phyloP scores from a whole-genome alignment of 768 basidiomycete species.

The Termitomyces sp. region DNA sequence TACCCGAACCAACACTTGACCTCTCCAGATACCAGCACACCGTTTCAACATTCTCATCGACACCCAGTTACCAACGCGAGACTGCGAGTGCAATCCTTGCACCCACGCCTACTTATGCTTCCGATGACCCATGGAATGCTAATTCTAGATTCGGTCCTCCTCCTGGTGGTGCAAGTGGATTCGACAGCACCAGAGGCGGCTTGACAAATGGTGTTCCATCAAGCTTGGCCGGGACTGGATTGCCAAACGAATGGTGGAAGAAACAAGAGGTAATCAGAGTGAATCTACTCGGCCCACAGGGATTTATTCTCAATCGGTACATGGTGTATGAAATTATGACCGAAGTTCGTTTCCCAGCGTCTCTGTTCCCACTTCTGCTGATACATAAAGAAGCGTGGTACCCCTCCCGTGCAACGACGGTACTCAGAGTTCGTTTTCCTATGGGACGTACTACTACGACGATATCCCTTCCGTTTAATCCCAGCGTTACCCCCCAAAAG shows the following conservation, averaged over 20 bases:
- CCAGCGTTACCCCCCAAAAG: slow-evolving; percentile 88
- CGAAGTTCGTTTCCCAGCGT: slow-evolving; percentile 48
- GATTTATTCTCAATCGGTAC: slow-evolving; percentile 86
- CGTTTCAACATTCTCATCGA: slow-evolving; percentile 42
- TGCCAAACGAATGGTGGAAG: slow-evolving; percentile 86
- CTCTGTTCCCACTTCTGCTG: slow-evolving; percentile 2
- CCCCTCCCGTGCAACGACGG: slow-evolving; percentile 66
- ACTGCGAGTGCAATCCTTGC: slow-evolving; percentile 25
- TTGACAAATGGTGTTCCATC: slow-evolving; percentile 47
- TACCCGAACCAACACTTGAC: slow-evolving; percentile 71
- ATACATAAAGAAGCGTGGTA: slow-evolving; percentile 40
- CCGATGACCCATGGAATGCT: slow-evolving; percentile 67
- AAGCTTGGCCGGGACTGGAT: slow-evolving; percentile 61
- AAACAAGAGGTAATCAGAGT: slow-evolving; percentile 69
- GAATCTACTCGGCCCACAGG: slow-evolving; percentile 79
- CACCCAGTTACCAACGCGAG: slow-evolving; percentile 37
- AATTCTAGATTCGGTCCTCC: slow-evolving; percentile 30
- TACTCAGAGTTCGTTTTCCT: slow-evolving; percentile 94
- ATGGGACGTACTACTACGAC: slow-evolving; percentile 77
- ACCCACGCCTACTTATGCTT: slow-evolving; percentile 6
- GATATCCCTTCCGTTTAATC: slow-evolving; percentile 93
- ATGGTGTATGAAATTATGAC: slow-evolving; percentile 79
- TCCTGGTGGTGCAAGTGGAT: slow-evolving; percentile 22
- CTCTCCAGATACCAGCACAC: slow-evolving; percentile 52
- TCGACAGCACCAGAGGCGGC: slow-evolving; percentile 24